A percentile compares a stretch with the other conserved stretches of the same genome.
These are phyloP conservation scores for Xylaria arbuscula DNA, from an alignment of 2,329 filamentous ascomycete species.

Conservation along the genomic window DNA sequence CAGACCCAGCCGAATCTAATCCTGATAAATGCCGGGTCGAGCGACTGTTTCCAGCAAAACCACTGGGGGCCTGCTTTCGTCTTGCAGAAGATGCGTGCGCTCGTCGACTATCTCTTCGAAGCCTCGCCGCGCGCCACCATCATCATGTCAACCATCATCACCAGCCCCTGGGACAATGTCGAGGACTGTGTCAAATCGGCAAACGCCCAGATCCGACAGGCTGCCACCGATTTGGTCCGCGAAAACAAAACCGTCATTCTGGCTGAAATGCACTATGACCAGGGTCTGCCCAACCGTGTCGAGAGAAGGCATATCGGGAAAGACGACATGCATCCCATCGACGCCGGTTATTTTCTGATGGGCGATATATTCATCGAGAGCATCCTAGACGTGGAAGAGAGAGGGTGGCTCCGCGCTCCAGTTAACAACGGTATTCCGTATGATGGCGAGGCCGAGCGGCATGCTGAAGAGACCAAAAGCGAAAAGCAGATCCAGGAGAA, in stretches of 20 bases:
- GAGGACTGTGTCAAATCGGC: constrained; percentile 46
- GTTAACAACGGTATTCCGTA: constrained; percentile 39
- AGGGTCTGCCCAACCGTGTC: constrained; percentile 45
- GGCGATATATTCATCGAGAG: constrained; percentile 49
- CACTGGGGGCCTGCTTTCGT: constrained; percentile 44
- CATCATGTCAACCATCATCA: constrained; percentile 48
- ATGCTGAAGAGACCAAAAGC: constrained; percentile 34
- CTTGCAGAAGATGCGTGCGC: constrained; percentile 44
- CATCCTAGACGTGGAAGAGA: constrained; percentile 45
- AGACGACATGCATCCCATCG: constrained; percentile 48
- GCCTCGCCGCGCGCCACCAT: constrained; percentile 45
- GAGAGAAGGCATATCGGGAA: constrained; percentile 43
- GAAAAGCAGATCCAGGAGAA: constrained; percentile 27
- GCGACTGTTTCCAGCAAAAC: constrained; percentile 47
- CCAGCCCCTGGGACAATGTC: constrained; percentile 44
- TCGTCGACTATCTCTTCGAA: constrained; percentile 46
- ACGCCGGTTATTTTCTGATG: constrained; percentile 48
- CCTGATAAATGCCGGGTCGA: constrained; percentile 47
- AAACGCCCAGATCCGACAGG: constrained; percentile 49
- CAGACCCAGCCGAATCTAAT: constrained; percentile 47
- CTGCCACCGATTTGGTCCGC: constrained; percentile 43
- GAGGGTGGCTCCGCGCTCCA: constrained; percentile 42
- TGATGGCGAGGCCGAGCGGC: constrained; percentile 39
- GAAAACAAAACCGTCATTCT: constrained; percentile 45
- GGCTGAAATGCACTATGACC: constrained; percentile 47